Conservation (phyloP, 2,329 filamentous ascomycete genomes). For the Penicillium sp. region DNA sequence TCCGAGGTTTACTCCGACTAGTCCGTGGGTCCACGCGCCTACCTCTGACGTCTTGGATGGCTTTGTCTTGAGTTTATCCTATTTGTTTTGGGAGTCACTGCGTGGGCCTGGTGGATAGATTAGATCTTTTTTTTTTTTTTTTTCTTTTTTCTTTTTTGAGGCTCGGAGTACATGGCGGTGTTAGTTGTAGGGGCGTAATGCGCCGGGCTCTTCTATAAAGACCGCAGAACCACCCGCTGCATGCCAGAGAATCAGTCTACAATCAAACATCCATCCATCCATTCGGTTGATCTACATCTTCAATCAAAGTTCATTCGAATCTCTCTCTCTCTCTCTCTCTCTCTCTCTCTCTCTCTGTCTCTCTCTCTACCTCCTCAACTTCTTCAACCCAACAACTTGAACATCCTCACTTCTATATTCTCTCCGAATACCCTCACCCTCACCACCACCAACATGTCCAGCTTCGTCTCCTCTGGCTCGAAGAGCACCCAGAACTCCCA, state of each 20-base stretch:
- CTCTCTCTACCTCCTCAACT: neutral
- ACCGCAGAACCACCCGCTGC: constrained; percentile 1
- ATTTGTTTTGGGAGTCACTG: neutral
- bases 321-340: too few relatives aligned
- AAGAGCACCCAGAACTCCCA: constrained; percentile 12
- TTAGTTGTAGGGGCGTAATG: neutral
- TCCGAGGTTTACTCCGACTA: too few relatives aligned
- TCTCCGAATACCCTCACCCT: neutral
- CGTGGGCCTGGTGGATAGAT: neutral
- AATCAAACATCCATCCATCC: neutral
- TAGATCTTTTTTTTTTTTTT: neutral
- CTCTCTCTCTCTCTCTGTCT: neutral
- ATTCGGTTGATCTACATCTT: neutral
- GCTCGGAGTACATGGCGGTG: constrained; percentile 7
- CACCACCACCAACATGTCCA: constrained; percentile 15
- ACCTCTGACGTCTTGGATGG: too few relatives aligned
- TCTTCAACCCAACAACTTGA: neutral
- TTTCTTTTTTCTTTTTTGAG: neutral
- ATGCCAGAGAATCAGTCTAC: neutral
- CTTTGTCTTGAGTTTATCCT: too few relatives aligned
- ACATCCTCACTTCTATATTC: neutral
- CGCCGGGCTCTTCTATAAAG: too few relatives aligned
- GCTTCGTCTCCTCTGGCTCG: constrained; percentile 15
- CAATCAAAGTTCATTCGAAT: too few relatives aligned
- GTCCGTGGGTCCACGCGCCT: too few relatives aligned